These are phyloP conservation scores for Elongisporangium anandrum DNA, from an alignment of 352 stramenopile species.

Conservation along the genomic window DNA sequence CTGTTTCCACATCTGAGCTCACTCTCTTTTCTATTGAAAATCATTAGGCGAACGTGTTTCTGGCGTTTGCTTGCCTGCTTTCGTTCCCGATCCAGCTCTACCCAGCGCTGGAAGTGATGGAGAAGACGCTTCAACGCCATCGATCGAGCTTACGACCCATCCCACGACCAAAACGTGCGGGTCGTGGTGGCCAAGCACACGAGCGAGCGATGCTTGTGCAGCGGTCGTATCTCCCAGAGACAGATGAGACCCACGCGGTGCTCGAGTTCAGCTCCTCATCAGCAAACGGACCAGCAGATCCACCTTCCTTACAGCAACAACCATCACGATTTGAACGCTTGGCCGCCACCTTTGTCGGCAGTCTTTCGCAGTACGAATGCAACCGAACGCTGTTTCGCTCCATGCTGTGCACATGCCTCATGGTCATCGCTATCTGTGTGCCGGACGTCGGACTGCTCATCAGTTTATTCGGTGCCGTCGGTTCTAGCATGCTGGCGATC, in stretches of 20 bases:
- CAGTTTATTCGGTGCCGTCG: constrained; percentile 73
- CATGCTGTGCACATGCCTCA: constrained; percentile 75
- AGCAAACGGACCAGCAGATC: constrained; percentile 10
- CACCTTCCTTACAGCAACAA: constrained; percentile 3
- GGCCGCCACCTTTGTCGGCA: constrained; percentile 43
- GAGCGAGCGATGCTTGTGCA: constrained; percentile 5
- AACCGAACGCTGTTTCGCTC: constrained; percentile 76
- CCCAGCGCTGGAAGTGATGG: constrained; percentile 66
- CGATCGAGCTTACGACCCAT: constrained; percentile 33
- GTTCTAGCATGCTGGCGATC: constrained; percentile 78
- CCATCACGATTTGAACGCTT: constrained; percentile 12
- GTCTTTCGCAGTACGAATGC: constrained; percentile 66
- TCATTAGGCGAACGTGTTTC: constrained; percentile 53
- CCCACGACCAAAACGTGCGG: constrained; percentile 17
- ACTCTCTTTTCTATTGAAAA: constrained; percentile 1
- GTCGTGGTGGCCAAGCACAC: constrained; percentile 22
- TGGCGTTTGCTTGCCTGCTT: constrained; percentile 68
- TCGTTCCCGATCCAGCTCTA: constrained; percentile 85
- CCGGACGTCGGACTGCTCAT: constrained; percentile 71
- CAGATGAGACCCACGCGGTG: constrained; percentile 20
- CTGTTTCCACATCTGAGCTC: neutral
- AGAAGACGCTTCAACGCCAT: constrained; percentile 49
- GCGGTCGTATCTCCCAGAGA: constrained; percentile 12
- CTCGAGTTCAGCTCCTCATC: constrained; percentile 22
- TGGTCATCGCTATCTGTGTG: constrained; percentile 70